Evolutionary conservation across 306 rosid genomes (phyloP), one percentile per base, ranked within the genome.

Genomic region (Inga oerstediana): DNA sequence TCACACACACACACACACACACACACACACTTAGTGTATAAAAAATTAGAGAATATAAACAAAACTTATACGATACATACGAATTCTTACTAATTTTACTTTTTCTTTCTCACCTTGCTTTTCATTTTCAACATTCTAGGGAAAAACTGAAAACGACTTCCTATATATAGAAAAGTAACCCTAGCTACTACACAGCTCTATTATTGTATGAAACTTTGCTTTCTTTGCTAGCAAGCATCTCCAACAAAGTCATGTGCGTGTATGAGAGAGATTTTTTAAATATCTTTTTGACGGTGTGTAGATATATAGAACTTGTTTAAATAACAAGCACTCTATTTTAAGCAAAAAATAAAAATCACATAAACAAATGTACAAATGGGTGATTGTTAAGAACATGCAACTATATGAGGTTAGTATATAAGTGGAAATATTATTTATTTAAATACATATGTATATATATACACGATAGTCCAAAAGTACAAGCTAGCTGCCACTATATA

Each of bases 381-480:
- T 59, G 66, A 11, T 14, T 9, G 34, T 49, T 59, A 49, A 49
- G 56, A 10, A 17, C 20, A 16, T 54, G 61, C 3, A 20, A 58
- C 27, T 62, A 27, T 27, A 27, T 27, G 14, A 12, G 5, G 35
- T 22, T 27, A 27, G 69, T 27, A 62, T 12, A 2, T 62, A 9
- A 27, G 20, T 30, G 3, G 8, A 27, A 27, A 61, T 22, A 22
- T 10, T 27, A 7, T 20, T 20, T 58, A 30, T 30, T 27, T 30
- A 51, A 17, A 51, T 6, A 39, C 7, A 39, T 39, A 14, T 9
- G 13, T 52, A 52, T 16, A 52, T 15, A 9, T 9, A 59, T 10
- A 35, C 8, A 4, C 32, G 32, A 41, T 86, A 82, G 87, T 91
- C 82, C 81, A 86, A 85, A 74, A 85, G 80, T 75, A 75, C 48